Percentiles rank a stretch among this genome's conserved stretches.
These are phyloP conservation scores for Straminergon stramineum DNA, from an alignment of 225 moss, liverwort and hornwort genomes.

Conservation along the genomic window DNA sequence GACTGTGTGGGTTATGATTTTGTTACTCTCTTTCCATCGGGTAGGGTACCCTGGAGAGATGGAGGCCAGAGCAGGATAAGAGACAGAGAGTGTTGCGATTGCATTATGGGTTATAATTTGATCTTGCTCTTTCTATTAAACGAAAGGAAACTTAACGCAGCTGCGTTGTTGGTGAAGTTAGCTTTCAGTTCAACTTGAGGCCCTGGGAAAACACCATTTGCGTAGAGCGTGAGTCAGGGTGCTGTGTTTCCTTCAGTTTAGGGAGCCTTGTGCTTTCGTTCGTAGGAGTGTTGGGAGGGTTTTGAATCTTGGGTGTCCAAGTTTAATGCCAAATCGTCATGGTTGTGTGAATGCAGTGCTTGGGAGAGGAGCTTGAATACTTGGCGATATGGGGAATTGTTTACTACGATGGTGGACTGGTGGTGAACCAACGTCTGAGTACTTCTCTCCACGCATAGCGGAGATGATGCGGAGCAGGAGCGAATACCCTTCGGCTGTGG, in stretches of 20 bases:
- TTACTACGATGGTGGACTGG: neutral
- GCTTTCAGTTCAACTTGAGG: neutral
- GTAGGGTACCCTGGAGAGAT: too few species aligned
- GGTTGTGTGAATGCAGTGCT: neutral
- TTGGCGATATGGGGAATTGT: neutral
- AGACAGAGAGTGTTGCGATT: too few species aligned
- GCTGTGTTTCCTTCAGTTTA: neutral
- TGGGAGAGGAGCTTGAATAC: neutral
- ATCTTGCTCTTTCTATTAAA: too few species aligned
- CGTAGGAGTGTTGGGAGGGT: rapidly evolving
- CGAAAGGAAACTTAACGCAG: neutral
- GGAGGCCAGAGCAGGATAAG: neutral
- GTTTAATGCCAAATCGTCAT: neutral
- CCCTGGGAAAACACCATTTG: neutral
- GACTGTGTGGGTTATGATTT: neutral
- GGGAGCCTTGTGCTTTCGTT: neutral
- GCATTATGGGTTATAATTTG: too few species aligned
- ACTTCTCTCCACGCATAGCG: neutral
- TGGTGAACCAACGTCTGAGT: neutral
- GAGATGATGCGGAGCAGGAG: neutral
- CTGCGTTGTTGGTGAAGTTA: neutral
- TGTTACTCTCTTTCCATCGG: too few species aligned
- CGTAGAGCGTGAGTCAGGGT: neutral
- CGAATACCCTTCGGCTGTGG: neutral
- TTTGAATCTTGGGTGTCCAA: neutral